Base-by-base conservation (phyloP, 805 yeast species). In the Myxozyma monticola region DNA sequence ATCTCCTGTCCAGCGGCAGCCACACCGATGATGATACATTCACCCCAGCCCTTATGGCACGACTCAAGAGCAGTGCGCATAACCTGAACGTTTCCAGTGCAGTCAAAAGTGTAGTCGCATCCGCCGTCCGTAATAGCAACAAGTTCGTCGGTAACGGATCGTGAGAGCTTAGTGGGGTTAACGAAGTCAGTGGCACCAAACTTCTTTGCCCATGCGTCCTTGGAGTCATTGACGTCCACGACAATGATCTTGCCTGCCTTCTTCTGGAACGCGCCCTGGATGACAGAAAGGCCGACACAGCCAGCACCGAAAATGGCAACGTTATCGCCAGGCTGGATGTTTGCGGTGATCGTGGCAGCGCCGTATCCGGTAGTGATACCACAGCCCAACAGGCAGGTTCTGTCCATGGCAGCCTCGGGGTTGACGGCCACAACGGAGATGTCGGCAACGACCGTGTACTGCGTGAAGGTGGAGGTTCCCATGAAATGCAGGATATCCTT, bases 31-130 rank as follows among this genome's bases (percentile, higher is more conserved):
- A 93, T 76, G 62, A 91, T 79, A 20, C 96, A 88, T 67, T 84
- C 81, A 72, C 99, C 99, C 97, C 99, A 93, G 60, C 99, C 99
- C 73, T 90, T 91, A 76, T 93, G 98, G 70, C 96, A 89, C 20
- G 96, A 87, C 76, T 93, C 98, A 60, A 93, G 78, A 25, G 99
- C 99, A 66, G 82, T 76, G 75, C 98, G 84, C 99, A 93, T 93
- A 42, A 93, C 98, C 39, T 79, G 71, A 56, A 84, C 90, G 67
- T 91, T 93, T 74, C 99, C 99, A 45, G 99, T 93, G 76, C 98
- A 90, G 76, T 93, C 99, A 66, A 93, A 93, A 26, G 99, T 90
- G 74, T 69, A 88, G 64, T 93, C 99, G 58, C 88, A 79, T 46
- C 99, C 99, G 63, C 99, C 99, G 65, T 93, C 98, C 49, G 98